phyloP scores from a whole-genome alignment of 805 yeast genomes.

The Lipomyces orientalis region DNA sequence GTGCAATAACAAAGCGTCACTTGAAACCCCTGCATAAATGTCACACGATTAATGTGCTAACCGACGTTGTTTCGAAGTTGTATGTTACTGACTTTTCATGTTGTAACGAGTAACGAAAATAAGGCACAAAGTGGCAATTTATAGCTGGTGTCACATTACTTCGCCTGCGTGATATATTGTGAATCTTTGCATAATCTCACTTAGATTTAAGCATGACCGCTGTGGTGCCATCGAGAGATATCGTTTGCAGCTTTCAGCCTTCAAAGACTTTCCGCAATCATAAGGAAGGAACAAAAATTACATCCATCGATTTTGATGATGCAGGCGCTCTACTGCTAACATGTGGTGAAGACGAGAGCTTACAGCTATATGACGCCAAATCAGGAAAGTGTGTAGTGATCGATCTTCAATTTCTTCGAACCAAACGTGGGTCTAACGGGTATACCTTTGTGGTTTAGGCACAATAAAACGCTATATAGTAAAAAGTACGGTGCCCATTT shows the following conservation, averaged over 20 bases:
- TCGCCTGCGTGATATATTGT: background rate
- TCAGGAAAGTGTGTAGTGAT: constrained; percentile 59
- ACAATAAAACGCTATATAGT: constrained; percentile 66
- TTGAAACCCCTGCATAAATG: background rate
- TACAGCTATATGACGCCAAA: constrained; percentile 81
- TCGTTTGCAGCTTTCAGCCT: constrained; percentile 45
- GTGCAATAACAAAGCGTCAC: background rate
- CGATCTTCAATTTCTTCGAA: background rate
- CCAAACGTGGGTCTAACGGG: background rate
- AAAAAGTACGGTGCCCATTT: constrained; percentile 92
- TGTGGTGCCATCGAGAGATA: constrained; percentile 29
- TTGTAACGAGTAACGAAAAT: background rate
- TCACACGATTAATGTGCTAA: background rate
- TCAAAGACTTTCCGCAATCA: constrained; percentile 60
- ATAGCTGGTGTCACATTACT: background rate
- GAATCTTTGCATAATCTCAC: background rate
- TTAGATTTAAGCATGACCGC: constrained; percentile 18
- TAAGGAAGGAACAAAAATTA: constrained; percentile 41
- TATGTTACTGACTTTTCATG: background rate
- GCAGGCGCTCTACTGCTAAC: constrained; percentile 78
- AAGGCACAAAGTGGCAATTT: background rate
- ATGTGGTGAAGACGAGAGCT: constrained; percentile 78
- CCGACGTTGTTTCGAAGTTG: too few species aligned
- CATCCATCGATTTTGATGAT: constrained; percentile 72
- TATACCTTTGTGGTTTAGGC: constrained; percentile 26